Conservation (phyloP, 805 yeast genomes). For the Wickerhamomyces pijperi region DNA sequence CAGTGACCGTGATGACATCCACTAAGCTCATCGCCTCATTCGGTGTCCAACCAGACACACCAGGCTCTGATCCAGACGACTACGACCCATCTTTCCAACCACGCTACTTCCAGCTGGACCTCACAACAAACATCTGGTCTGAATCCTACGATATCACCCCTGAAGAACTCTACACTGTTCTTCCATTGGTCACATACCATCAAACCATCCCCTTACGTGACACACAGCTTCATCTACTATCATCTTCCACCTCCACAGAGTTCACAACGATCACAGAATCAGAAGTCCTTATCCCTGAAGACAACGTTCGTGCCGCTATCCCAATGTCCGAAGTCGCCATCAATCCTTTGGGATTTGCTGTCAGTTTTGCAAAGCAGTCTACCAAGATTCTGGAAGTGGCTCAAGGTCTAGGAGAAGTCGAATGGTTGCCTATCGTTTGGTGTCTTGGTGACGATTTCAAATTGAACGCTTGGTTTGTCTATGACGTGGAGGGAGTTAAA, state of each 20-base stretch:
- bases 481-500: slow-evolving; percentile 41
- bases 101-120: slow-evolving; percentile 15
- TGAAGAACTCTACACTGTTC: slow-evolving; percentile 38
- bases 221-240: slow-evolving; percentile 30
- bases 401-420: slow-evolving; percentile 42
- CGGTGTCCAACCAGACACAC: slow-evolving; percentile 11
- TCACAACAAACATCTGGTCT: background rate
- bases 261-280: slow-evolving; percentile 28
- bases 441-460: slow-evolving; percentile 53
- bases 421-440: slow-evolving; percentile 57
- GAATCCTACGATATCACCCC: slow-evolving; percentile 36
- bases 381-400: slow-evolving; percentile 38
- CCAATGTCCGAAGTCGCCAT: slow-evolving; percentile 60
- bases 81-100: slow-evolving; percentile 17
- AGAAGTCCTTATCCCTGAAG: slow-evolving; percentile 43
- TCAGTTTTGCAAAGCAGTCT: slow-evolving; percentile 39
- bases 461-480: slow-evolving; percentile 53
- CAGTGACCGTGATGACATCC: slow-evolving; percentile 11
- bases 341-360: slow-evolving; percentile 56
- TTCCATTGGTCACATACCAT: slow-evolving; percentile 36
- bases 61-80: slow-evolving; percentile 14
- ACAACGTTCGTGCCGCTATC: slow-evolving; percentile 59
- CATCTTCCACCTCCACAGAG: slow-evolving; percentile 60
- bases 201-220: slow-evolving; percentile 30
- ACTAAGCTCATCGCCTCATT: slow-evolving; percentile 17